phyloP scores from a whole-genome alignment of 495 filamentous ascomycete species.

The Daldinia bambusicola region DNA sequence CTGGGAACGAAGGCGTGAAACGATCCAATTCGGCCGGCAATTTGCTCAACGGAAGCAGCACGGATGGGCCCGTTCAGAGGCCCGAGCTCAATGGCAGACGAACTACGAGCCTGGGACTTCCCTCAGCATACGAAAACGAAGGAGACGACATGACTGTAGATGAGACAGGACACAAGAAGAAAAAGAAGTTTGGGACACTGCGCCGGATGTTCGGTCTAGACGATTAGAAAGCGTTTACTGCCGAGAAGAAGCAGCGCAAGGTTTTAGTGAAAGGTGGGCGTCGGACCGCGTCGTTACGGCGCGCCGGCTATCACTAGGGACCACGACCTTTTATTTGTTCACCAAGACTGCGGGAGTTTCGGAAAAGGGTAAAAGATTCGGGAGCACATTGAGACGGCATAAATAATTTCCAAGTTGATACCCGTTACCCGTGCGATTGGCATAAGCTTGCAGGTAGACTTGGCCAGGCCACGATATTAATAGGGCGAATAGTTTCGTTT shows the following conservation, averaged over 20 bases:
- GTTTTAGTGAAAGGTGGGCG: slow-evolving; percentile 37
- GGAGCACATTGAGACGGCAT: slow-evolving; percentile 28
- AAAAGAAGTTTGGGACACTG: slow-evolving; percentile 68
- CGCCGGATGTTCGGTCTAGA: slow-evolving; percentile 66
- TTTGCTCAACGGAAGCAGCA: slow-evolving; percentile 31
- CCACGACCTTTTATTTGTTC: slow-evolving; percentile 33
- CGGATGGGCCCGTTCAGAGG: slow-evolving; percentile 10
- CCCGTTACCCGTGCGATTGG: slow-evolving; percentile 31
- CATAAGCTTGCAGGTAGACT: slow-evolving; percentile 40
- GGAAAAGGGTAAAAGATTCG: slow-evolving; percentile 28
- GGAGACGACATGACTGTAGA: slow-evolving; percentile 43
- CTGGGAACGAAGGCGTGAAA: slow-evolving; percentile 22
- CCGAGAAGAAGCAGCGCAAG: slow-evolving; percentile 35
- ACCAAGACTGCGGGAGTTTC: slow-evolving; percentile 30
- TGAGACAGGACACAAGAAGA: slow-evolving; percentile 59
- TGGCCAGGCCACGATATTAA: slow-evolving; percentile 31
- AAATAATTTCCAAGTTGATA: slow-evolving; percentile 42
- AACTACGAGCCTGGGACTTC: slow-evolving; percentile 38
- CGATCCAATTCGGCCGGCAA: slow-evolving; percentile 48
- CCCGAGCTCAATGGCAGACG: slow-evolving; percentile 27
- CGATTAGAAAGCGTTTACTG: slow-evolving; percentile 51
- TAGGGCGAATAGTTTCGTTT: slow-evolving; percentile 29
- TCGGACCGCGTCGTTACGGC: slow-evolving; percentile 29
- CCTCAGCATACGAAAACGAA: slow-evolving; percentile 22
- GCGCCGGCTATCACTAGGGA: slow-evolving; percentile 25